phyloP scores from a whole-genome alignment of 169 alveolate genomes.

The Plasmodium knowlesi region DNA sequence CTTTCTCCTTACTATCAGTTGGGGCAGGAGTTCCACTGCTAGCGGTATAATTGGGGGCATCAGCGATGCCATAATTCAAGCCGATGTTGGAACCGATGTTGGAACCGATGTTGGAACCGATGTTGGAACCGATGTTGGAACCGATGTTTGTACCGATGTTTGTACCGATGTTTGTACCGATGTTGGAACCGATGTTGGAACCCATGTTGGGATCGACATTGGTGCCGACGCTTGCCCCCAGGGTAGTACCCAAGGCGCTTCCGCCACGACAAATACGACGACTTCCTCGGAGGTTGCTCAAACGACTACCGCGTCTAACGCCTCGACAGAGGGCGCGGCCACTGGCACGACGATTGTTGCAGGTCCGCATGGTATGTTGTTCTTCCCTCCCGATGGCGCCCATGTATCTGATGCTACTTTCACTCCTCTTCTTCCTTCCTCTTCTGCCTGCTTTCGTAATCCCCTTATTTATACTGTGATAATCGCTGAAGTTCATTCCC shows the following conservation, averaged over 20 bases:
- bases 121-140: too few species aligned
- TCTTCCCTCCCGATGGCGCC: not conserved
- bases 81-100: too few species aligned
- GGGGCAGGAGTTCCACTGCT: not conserved
- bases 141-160: too few species aligned
- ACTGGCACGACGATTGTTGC: not conserved
- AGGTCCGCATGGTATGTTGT: not conserved
- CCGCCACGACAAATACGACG: not conserved
- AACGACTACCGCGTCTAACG: not conserved
- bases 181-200: not conserved
- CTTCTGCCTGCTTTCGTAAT: not conserved
- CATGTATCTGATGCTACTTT: not conserved
- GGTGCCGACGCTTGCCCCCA: not conserved
- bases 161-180: too few species aligned
- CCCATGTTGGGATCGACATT: not conserved
- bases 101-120: too few species aligned
- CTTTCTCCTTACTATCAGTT: not conserved
- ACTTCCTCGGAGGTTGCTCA: not conserved
- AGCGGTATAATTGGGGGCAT: not conserved
- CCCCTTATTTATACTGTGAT: not conserved
- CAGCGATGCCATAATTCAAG: not conserved
- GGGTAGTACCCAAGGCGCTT: not conserved
- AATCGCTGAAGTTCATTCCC: not conserved
- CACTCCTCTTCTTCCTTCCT: not conserved
- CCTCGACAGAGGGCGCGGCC: not conserved